Evolutionary conservation across 1,139 yeast species (phyloP), one percentile per base, ranked within the genome.

Genomic region (Hyphopichia burtonii): DNA sequence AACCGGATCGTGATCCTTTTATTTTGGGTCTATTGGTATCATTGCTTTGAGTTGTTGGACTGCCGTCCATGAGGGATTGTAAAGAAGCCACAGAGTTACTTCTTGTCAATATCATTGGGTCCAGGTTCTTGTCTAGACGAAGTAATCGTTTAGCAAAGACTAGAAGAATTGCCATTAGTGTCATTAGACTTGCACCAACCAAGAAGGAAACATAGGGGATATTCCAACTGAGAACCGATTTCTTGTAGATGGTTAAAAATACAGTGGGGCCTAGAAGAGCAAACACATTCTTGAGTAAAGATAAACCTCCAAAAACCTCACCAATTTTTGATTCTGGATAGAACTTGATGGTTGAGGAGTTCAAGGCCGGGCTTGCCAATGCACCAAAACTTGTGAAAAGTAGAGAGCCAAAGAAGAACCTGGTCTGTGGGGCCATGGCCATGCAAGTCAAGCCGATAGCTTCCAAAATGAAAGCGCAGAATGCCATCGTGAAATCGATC

Each of bases 361-460:
- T 63, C 30, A 67, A 46, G 2, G 74, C 59, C 0, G 77, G 77
- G 6, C 56, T 52, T 12, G 58, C 42, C 6, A 67, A 41, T 0
- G 81, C 63, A 0, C 82, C 81, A 33, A 82, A 55, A 1, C 85
- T 63, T 2, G 78, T 65, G n/a, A 80, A 48, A 0, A 68, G 40
- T 1, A 62, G 39, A 44, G 56, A 49, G 52, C 61, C 45, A 45
- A 53, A 52, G 35, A 54, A 54, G 14, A 44, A 42, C 1, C 36
- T n/a, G 7, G 62, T 54, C 22, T 53, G 45, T 30, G 47, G 54
- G 32, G 56, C 54, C 27, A 48, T 43, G 34, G 53, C 56, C 38
- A 53, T 45, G 3, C 72, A 46, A 0, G 68, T 25, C 28, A 77
- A 66, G 2, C 82, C 81, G 0, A 75, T 1, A 0, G 68, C 43